Base-by-base conservation (phyloP, 345 rosid species). In the Populus alba region DNA sequence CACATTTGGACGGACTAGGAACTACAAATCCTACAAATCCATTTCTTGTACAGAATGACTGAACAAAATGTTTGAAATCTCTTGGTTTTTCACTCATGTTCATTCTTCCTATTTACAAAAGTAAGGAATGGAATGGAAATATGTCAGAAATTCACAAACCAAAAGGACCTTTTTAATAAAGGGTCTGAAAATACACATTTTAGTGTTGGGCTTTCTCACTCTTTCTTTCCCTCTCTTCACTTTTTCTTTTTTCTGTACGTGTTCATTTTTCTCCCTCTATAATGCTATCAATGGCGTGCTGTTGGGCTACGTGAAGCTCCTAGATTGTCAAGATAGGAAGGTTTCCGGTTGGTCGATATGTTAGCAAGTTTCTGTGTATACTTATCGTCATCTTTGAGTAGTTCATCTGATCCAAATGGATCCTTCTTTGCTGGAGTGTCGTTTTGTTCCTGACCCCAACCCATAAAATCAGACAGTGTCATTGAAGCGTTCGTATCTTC, bases 391-490 rank as follows among this genome's bases (percentile, higher is more conserved):
- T 90, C 93, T 77, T 83, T 88, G 38, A 72, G 11, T 1, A 70
- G 37, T 9, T 83, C 89, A 20, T 83, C 88, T 8, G 77, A 49
- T 74, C 68, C 78, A 15, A 67, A 6, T 20, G 66, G 1, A 1
- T 88, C 90, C 70, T 83, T 87, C 82, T 85, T 85, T 63, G 66
- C 10, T 10, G 84, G 87, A n/a, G 49, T 69, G 25, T 83, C 88
- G 38, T 16, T 81, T 83, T 85, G 84, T 55, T 88, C 89, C 6
- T 68, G 62, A 63, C 83, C 83, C 98, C 98, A 94, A 47, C 92
- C 92, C 90, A 92, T 91, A 63, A 91, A 92, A 83, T 94, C 98
- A 18, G 85, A 86, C 4, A 94, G 78, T 45, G 95, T 92, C 83
- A 82, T 82, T 33, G 90, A 71, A 22, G 73, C 67, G 3, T 83